A percentile compares a stretch with the other conserved stretches of the same genome.
Conservation (phyloP, 164 flowering plant genomes). For the Annona cherimola region DNA sequence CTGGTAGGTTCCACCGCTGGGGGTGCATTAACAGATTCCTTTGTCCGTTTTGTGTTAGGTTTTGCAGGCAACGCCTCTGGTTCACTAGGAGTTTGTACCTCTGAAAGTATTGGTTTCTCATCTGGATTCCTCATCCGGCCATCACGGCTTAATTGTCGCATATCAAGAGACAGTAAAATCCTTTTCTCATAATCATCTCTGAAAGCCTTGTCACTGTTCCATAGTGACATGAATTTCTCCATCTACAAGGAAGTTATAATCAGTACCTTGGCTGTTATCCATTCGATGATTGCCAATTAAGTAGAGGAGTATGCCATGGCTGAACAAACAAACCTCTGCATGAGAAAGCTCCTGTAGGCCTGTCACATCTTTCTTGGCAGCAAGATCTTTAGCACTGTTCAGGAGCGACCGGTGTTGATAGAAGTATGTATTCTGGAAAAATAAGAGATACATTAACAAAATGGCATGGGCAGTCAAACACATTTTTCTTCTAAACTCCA, state of each 20-base stretch:
- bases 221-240: constrained; percentile 68
- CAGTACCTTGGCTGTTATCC: neutral
- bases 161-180: constrained; percentile 65
- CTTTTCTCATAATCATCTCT: constrained; percentile 82
- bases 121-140: constrained; percentile 81
- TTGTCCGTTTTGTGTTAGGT: constrained; percentile 31
- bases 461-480: neutral
- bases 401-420: constrained; percentile 50
- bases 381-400: constrained; percentile 59
- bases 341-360: constrained; percentile 53
- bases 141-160: constrained; percentile 71
- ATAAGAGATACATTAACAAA: constrained; percentile 1
- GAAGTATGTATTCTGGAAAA: constrained; percentile 58
- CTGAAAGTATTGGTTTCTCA: constrained; percentile 62
- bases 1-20: constrained; percentile 23
- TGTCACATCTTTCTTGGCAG: constrained; percentile 61
- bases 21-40: constrained; percentile 47
- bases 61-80: constrained; percentile 32
- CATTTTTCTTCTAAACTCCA: neutral
- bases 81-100: constrained; percentile 28
- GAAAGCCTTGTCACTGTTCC: constrained; percentile 58
- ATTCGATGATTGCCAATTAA: neutral
- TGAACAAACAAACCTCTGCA: constrained; percentile 47
- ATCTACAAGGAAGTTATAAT: constrained; percentile 31
- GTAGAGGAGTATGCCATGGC: neutral